Percentiles rank a stretch among this genome's conserved stretches.
These are phyloP conservation scores for Cercospora zeae-maydis DNA, from an alignment of 2,329 filamentous ascomycete species.

Conservation along the genomic window DNA sequence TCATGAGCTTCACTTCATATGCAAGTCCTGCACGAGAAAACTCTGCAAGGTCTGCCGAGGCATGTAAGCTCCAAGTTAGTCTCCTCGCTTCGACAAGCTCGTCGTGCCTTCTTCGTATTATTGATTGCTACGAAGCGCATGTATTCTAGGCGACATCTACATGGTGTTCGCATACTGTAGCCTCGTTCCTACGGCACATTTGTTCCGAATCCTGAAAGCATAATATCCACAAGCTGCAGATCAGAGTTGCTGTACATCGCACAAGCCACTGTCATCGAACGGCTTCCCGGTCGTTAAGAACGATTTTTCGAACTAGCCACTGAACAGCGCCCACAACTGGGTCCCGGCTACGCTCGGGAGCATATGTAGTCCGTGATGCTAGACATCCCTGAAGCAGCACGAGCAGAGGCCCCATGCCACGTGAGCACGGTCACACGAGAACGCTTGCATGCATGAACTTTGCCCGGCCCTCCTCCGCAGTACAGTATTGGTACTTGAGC, in stretches of 20 bases:
- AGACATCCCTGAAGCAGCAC: not conserved
- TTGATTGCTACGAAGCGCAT: not conserved
- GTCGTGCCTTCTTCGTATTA: not conserved
- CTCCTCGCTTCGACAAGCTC: no score
- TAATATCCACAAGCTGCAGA: not conserved
- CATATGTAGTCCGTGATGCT: not conserved
- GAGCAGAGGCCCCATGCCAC: not conserved
- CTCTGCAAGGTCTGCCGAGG: not conserved
- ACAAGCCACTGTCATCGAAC: not conserved
- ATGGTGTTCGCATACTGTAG: no score
- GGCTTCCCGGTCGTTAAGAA: no score
- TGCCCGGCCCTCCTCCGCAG: not conserved
- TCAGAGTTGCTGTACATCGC: not conserved
- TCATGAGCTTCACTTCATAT: not conserved
- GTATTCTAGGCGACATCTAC: no score
- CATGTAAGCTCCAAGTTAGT: not conserved
- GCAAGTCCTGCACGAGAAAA: no score
- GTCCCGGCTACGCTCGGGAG: not conserved
- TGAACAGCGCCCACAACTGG: not conserved
- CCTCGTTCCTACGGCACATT: no score
- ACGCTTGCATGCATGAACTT: not conserved
- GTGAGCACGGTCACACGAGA: not conserved
- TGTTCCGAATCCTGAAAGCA: not conserved
- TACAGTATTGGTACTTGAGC: not conserved
- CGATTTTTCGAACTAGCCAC: not conserved